Evolutionary conservation across 176 grass and related monocot genomes (phyloP).

Genomic region (Dendrocalamus sinicus): DNA sequence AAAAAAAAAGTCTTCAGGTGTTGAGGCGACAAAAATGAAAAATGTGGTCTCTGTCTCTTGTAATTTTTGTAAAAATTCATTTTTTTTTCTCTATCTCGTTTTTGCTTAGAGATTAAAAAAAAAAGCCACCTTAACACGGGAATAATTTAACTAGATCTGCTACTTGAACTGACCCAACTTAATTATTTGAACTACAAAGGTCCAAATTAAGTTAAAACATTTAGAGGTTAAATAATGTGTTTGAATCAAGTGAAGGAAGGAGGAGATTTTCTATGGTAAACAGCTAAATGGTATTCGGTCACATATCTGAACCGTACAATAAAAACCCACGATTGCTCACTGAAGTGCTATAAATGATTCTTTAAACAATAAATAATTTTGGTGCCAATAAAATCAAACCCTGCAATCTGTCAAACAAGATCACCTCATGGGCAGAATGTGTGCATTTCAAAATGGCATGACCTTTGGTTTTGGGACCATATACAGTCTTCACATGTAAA

Average conservation of each 20-base stretch:
- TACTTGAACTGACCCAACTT: neutral
- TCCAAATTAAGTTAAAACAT: neutral
- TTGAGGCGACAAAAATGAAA: too few species aligned
- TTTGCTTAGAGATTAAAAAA: neutral
- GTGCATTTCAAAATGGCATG: slow-evolving; percentile 7
- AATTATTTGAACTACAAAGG: neutral
- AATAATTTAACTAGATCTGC: neutral
- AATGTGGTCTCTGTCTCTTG: too few species aligned
- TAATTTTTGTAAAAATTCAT: neutral
- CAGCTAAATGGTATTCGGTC: neutral
- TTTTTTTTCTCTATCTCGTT: neutral
- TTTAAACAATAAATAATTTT: slow-evolving; percentile 7
- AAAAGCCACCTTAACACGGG: neutral
- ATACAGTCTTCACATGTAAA: neutral
- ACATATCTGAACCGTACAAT: neutral
- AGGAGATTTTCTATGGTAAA: neutral
- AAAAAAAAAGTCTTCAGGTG: too few species aligned
- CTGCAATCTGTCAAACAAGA: neutral
- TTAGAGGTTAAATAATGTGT: neutral
- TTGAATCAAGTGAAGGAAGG: neutral
- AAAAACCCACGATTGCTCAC: neutral
- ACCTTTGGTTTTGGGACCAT: slow-evolving; percentile 35
- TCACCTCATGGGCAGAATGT: slow-evolving; percentile 9
- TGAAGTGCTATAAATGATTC: neutral
- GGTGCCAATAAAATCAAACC: neutral